Conservation (phyloP, 164 flowering plant species). For the Vitis amurensis region DNA sequence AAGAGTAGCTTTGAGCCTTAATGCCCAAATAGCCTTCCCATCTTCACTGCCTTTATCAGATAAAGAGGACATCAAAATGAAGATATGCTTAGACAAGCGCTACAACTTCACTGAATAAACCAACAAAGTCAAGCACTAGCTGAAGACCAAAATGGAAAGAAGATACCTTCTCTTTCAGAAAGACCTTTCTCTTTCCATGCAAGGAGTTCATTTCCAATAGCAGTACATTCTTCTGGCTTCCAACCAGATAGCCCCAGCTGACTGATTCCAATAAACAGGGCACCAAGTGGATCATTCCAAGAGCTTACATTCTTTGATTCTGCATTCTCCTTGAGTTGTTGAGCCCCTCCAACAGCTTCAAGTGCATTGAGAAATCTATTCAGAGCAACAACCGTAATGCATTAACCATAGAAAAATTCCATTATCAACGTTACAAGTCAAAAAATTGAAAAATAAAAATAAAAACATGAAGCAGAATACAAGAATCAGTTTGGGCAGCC, state of each 20-base stretch:
- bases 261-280: constrained; percentile 58
- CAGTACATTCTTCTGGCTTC: constrained; percentile 74
- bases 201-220: constrained; percentile 66
- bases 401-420: not conserved
- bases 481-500: not conserved
- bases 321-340: constrained; percentile 60
- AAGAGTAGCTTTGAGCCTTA: constrained; percentile 92
- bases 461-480: not conserved
- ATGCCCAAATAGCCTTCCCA: constrained; percentile 80
- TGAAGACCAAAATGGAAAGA: not conserved
- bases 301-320: constrained; percentile 50
- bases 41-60: constrained; percentile 67
- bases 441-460: not conserved
- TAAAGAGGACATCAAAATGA: constrained; percentile 7
- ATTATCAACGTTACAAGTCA: not conserved
- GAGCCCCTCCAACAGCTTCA: constrained; percentile 75
- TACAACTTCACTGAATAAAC: not conserved
- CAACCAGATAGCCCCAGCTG: constrained; percentile 86
- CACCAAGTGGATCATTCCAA: constrained; percentile 70
- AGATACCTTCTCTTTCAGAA: constrained; percentile 76
- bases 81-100: not conserved
- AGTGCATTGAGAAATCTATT: constrained; percentile 75
- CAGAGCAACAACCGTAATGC: constrained; percentile 11
- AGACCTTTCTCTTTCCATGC: constrained; percentile 85
- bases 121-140: not conserved